A percentile compares a stretch with the other conserved stretches of the same genome.
These are phyloP conservation scores for Pleurotus tuber-regium DNA, from an alignment of 768 basidiomycete genomes.

Conservation along the genomic window DNA sequence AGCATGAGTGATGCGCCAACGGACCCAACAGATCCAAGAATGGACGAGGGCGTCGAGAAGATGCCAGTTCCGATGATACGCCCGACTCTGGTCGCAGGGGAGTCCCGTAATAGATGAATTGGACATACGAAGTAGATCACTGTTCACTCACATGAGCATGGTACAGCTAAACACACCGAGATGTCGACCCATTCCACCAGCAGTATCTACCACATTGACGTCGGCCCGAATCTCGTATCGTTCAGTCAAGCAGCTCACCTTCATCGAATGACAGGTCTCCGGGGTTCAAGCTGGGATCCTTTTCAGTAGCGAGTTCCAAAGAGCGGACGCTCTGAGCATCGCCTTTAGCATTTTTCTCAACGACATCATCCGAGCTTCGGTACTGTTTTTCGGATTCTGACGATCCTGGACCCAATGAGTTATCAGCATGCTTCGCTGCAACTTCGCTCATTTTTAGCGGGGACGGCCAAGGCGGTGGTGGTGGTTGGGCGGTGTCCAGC, in stretches of 20 bases:
- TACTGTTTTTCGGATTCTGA: too few relatives aligned
- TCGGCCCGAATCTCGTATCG: neutral
- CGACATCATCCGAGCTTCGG: too few relatives aligned
- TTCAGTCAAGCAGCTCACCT: slow-evolving; percentile 27
- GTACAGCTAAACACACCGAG: slow-evolving; percentile 57
- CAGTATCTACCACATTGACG: slow-evolving; percentile 33
- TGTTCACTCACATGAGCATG: slow-evolving; percentile 42
- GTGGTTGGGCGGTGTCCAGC: too few relatives aligned
- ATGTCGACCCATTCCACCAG: slow-evolving; percentile 58
- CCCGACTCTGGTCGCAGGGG: slow-evolving; percentile 34
- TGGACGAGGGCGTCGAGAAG: slow-evolving; percentile 60
- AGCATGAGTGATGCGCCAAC: slow-evolving; percentile 61
- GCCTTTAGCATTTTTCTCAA: too few relatives aligned
- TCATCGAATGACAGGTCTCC: slow-evolving; percentile 50
- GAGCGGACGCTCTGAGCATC: neutral
- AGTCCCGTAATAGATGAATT: too few relatives aligned
- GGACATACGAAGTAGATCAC: too few relatives aligned
- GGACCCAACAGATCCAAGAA: slow-evolving; percentile 53
- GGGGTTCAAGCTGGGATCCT: slow-evolving; percentile 24
- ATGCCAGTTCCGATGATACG: slow-evolving; percentile 65
- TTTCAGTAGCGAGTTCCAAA: neutral
- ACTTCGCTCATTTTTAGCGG: too few relatives aligned
- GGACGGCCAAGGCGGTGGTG: too few relatives aligned
- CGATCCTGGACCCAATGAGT: too few relatives aligned
- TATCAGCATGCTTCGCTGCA: too few relatives aligned